phyloP scores from a whole-genome alignment of 352 stramenopile genomes.

The Pythium vanterpoolii region DNA sequence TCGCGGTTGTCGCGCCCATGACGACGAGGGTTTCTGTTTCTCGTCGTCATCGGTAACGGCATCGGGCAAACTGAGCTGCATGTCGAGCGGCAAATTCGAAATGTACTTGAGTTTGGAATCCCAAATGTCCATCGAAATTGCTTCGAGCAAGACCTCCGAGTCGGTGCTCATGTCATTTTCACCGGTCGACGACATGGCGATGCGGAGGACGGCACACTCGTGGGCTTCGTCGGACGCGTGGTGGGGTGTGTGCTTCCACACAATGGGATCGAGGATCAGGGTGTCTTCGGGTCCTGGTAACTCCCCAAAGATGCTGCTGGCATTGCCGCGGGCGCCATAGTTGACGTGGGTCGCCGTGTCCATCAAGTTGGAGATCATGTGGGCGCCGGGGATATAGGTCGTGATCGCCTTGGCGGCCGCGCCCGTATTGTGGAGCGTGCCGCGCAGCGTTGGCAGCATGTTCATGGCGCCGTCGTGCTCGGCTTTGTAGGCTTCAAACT shows the following conservation, averaged over 20 bases:
- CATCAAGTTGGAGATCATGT: slow-evolving; percentile 74
- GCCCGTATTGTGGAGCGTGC: slow-evolving; percentile 45
- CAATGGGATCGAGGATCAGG: slow-evolving; percentile 64
- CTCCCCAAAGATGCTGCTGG: slow-evolving; percentile 49
- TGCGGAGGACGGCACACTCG: slow-evolving; percentile 70
- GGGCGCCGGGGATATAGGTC: slow-evolving; percentile 62
- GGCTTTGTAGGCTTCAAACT: slow-evolving; percentile 48
- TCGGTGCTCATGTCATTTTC: slow-evolving; percentile 59
- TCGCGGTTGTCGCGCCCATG: too few relatives aligned
- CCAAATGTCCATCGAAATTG: slow-evolving; percentile 87
- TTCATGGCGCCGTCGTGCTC: slow-evolving; percentile 34
- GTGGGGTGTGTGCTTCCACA: slow-evolving; percentile 2
- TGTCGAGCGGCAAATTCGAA: slow-evolving; percentile 64
- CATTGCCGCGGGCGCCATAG: slow-evolving; percentile 34
- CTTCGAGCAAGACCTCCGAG: slow-evolving; percentile 78
- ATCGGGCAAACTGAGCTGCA: slow-evolving; percentile 61
- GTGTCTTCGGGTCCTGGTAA: slow-evolving; percentile 51
- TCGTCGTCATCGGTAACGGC: slow-evolving; percentile 22
- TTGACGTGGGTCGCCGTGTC: slow-evolving; percentile 59
- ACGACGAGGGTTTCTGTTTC: slow-evolving; percentile 4
- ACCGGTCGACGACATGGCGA: slow-evolving; percentile 73
- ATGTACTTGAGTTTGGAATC: slow-evolving; percentile 81
- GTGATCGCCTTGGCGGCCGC: slow-evolving; percentile 73
- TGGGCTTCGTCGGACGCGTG: slow-evolving; percentile 30
- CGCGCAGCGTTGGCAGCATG: slow-evolving; percentile 58